A percentile compares a stretch with the other conserved stretches of the same genome.
These are phyloP conservation scores for Fusarium sp. DNA, from an alignment of 2,329 filamentous ascomycete genomes.

Conservation along the genomic window DNA sequence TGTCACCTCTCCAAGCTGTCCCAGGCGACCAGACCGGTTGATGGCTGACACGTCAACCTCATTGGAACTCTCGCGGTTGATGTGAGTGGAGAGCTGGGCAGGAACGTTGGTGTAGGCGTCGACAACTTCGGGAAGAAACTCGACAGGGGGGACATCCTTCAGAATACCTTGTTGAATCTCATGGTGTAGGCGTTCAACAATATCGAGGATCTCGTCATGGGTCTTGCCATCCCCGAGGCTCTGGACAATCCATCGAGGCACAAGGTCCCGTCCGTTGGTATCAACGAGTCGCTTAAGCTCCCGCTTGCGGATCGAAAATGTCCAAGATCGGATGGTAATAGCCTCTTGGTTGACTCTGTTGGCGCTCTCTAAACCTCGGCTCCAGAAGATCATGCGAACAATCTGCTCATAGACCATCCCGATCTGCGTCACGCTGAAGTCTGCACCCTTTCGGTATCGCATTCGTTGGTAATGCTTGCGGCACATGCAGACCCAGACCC, in stretches of 20 bases:
- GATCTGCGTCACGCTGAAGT: slow-evolving; percentile 73
- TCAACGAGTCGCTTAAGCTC: slow-evolving; percentile 68
- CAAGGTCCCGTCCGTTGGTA: slow-evolving; percentile 39
- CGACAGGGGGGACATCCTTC: slow-evolving; percentile 67
- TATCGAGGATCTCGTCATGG: slow-evolving; percentile 59
- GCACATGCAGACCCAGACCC: slow-evolving; percentile 82
- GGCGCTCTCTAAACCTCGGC: slow-evolving; percentile 58
- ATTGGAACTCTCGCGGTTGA: slow-evolving; percentile 15
- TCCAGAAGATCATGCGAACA: slow-evolving; percentile 72
- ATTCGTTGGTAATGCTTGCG: slow-evolving; percentile 86
- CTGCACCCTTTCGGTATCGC: slow-evolving; percentile 73
- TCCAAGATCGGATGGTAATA: slow-evolving; percentile 62
- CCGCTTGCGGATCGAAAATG: slow-evolving; percentile 72
- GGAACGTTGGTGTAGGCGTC: slow-evolving; percentile 48
- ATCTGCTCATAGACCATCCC: slow-evolving; percentile 74
- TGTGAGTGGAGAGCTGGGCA: slow-evolving; percentile 30
- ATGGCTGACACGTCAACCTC: slow-evolving; percentile 25
- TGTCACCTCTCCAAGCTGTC: slow-evolving; percentile 32
- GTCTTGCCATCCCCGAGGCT: slow-evolving; percentile 61
- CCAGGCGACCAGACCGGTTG: slow-evolving; percentile 12
- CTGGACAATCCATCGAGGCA: slow-evolving; percentile 59
- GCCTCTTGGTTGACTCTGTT: slow-evolving; percentile 45
- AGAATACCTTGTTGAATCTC: slow-evolving; percentile 59
- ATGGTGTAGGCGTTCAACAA: slow-evolving; percentile 59
- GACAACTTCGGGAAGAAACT: slow-evolving; percentile 68